phyloP scores from a whole-genome alignment of 1,139 yeast genomes.

The Sugiyamaella pinicola region DNA sequence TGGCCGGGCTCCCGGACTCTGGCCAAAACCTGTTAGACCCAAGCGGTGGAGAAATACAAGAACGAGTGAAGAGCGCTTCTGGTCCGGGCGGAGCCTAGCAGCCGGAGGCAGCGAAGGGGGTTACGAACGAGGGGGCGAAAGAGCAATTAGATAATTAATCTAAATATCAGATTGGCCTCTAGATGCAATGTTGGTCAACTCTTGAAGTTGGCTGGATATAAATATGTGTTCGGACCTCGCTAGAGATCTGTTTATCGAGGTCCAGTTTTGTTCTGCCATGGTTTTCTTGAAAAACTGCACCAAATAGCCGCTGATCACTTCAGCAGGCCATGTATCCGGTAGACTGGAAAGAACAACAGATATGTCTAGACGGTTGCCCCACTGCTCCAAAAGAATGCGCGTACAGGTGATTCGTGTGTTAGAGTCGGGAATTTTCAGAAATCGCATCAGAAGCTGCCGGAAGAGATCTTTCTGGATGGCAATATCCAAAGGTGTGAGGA shows the following conservation, averaged over 20 bases:
- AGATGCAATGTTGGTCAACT: slow-evolving; percentile 14
- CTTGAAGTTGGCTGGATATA: slow-evolving; percentile 25
- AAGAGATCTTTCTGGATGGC: slow-evolving; percentile 36
- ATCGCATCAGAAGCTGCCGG: slow-evolving; percentile 35
- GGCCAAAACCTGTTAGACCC: no score
- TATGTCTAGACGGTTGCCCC: slow-evolving; percentile 39
- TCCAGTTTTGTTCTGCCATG: slow-evolving; percentile 31
- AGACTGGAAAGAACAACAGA: slow-evolving; percentile 37
- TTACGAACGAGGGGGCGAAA: no score
- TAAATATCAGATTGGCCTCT: slow-evolving; percentile 8
- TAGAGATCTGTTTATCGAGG: slow-evolving; percentile 31
- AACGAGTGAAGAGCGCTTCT: not conserved
- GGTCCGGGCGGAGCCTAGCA: no score
- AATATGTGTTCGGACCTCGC: slow-evolving; percentile 35
- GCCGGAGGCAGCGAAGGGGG: no score
- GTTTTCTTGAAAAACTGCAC: slow-evolving; percentile 30
- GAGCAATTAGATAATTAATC: not conserved
- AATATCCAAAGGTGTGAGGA: slow-evolving; percentile 11
- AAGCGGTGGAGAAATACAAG: no score
- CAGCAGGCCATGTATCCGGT: slow-evolving; percentile 44
- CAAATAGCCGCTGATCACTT: slow-evolving; percentile 38
- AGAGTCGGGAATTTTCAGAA: slow-evolving; percentile 35
- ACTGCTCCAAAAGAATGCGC: slow-evolving; percentile 37
- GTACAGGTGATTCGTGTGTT: slow-evolving; percentile 34
- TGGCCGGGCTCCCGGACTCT: no score